These are phyloP conservation scores for Calonectria pseudoturangicola DNA, from an alignment of 2,329 filamentous ascomycete genomes.

Conservation along the genomic window DNA sequence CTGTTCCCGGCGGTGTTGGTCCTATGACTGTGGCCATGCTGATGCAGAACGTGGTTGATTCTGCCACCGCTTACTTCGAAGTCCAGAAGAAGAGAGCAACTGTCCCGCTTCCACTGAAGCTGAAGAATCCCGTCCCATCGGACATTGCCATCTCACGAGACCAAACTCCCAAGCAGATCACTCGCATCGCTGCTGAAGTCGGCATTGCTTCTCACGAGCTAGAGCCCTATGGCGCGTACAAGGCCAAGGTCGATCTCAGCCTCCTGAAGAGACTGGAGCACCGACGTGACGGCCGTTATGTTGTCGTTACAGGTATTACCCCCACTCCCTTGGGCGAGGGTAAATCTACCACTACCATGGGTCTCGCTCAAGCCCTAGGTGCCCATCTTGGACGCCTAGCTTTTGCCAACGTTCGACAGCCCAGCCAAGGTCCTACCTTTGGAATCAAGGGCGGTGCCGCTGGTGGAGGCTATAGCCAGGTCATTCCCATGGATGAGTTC, in stretches of 20 bases:
- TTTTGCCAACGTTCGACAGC: constrained; percentile 97
- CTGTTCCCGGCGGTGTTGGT: constrained; percentile 96
- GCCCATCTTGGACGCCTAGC: constrained; percentile 90
- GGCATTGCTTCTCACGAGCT: constrained; percentile 92
- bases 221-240: constrained; percentile 95
- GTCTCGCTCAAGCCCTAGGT: constrained; percentile 92
- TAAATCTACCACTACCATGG: constrained; percentile 98
- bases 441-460: constrained; percentile 99
- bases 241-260: constrained; percentile 93
- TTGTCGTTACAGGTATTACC: constrained; percentile 96
- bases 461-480: constrained; percentile 97
- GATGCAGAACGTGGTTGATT: constrained; percentile 93
- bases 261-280: constrained; percentile 90
- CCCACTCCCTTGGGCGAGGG: constrained; percentile 97
- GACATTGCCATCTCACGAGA: constrained; percentile 94
- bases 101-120: constrained; percentile 87
- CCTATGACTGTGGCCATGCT: constrained; percentile 99
- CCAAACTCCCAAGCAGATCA: constrained; percentile 95
- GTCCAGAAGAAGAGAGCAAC: constrained; percentile 87
- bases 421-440: constrained; percentile 97
- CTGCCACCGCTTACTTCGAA: constrained; percentile 88
- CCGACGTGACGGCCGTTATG: constrained; percentile 90
- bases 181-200: constrained; percentile 87
- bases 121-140: constrained; percentile 89
- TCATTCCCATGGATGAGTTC: constrained; percentile 99